Conservation (phyloP, 2,329 filamentous ascomycete genomes). For the Diaporthe vaccinii region DNA sequence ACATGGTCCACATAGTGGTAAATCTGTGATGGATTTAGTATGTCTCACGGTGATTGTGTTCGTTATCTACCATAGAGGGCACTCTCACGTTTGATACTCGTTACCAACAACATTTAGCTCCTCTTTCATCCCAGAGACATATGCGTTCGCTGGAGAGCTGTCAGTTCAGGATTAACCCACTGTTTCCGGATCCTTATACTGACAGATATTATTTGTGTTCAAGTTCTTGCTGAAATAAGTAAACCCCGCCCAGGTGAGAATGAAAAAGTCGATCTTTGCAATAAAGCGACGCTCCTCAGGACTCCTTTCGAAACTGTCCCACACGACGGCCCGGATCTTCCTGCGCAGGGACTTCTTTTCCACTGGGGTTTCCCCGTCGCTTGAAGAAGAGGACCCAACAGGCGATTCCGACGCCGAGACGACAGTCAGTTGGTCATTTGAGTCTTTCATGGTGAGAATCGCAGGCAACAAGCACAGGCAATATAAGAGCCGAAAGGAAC, state of each 20-base stretch:
- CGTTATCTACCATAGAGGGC: too few relatives aligned
- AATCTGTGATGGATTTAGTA: conserved; percentile 3
- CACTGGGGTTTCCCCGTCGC: background rate
- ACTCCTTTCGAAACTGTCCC: conserved; percentile 39
- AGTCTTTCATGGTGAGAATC: conserved; percentile 15
- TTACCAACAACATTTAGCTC: conserved; percentile 43
- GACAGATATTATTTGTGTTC: conserved; percentile 43
- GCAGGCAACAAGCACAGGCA: too few relatives aligned
- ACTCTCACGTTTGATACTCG: conserved; percentile 35
- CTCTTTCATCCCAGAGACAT: conserved; percentile 44
- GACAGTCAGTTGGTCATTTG: background rate
- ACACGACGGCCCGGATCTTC: conserved; percentile 44
- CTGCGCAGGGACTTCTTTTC: conserved; percentile 40
- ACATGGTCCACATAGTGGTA: conserved; percentile 43
- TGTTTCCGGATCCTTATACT: background rate
- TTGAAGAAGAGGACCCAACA: background rate
- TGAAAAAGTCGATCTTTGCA: conserved; percentile 41
- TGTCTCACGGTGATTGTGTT: too few relatives aligned
- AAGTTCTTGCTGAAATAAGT: conserved; percentile 47
- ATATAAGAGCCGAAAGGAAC: background rate
- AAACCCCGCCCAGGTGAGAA: conserved; percentile 46
- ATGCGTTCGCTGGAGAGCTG: conserved; percentile 38
- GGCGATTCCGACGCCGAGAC: conserved; percentile 7
- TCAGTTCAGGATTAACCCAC: background rate
- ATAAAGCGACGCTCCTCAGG: conserved; percentile 42